Evolutionary conservation across 768 basidiomycete genomes (phyloP).

Genomic region (Phlebiopsis gigantea): DNA sequence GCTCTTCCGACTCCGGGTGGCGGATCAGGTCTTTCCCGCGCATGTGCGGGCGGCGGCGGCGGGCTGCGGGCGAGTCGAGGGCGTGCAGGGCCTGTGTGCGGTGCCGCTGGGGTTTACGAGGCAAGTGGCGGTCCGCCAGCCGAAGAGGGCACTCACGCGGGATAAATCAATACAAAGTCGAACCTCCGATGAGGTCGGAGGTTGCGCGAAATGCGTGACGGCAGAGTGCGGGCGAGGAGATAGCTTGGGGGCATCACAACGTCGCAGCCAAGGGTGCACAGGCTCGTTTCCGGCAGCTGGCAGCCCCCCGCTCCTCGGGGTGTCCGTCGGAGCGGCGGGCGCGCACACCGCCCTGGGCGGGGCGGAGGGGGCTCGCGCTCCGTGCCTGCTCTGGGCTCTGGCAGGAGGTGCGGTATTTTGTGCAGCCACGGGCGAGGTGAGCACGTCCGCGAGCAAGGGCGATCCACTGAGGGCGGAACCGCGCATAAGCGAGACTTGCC

Average conservation of each 20-base stretch:
- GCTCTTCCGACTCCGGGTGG: background rate
- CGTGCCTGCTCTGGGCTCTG: background rate
- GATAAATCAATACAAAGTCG: background rate
- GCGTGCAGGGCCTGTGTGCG: background rate
- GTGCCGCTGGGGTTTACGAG: background rate
- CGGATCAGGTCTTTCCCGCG: background rate
- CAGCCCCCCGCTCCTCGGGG: background rate
- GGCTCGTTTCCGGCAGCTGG: background rate
- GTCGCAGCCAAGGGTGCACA: background rate
- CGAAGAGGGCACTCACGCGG: slow-evolving; percentile 4
- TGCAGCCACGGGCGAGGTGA: no score
- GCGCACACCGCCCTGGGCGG: background rate
- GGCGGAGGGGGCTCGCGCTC: background rate
- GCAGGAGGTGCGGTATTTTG: no score
- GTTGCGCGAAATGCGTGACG: background rate
- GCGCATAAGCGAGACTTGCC: slow-evolving; percentile 9
- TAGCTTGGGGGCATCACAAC: background rate
- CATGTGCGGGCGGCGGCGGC: background rate
- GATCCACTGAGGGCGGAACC: slow-evolving; percentile 11
- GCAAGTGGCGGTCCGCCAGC: background rate
- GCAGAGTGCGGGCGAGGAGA: background rate
- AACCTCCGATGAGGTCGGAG: slow-evolving; percentile 10
- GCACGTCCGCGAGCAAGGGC: background rate
- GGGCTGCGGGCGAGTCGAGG: background rate
- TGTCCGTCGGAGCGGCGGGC: background rate